Base-by-base conservation (phyloP, 345 rosid species). In the Acer campestre region DNA sequence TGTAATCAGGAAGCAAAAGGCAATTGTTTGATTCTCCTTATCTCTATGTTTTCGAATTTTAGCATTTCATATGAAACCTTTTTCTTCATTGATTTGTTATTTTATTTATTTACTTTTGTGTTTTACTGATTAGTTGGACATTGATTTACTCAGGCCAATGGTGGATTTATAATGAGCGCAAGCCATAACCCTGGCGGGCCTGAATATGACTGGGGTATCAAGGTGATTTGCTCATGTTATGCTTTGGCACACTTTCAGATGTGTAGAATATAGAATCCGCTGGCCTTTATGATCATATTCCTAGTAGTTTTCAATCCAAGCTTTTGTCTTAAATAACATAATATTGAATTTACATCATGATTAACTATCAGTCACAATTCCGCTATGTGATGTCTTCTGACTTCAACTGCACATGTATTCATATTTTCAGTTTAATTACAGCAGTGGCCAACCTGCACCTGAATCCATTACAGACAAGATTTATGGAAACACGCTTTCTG, bases 101-200 rank as follows among this genome's bases (percentile, higher is more conserved):
- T 59, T 9, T 58, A 70, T 13, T 16, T 48, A 46, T 62, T 10
- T 0, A 25, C 2, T 46, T 46, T 25, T 13, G 4, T 17, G 7
- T 48, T 77, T 35, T 31, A 22, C 51, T 74, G n/a, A 71, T 65
- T 70, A 56, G 29, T 38, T 46, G 13, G 58, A 22, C 40, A 29
- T 17, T 44, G 61, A 22, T 48, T 79, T 56, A 61, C 67, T 68
- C 89, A 91, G 97, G 97, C 98, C 35, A 94, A 87, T 81, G 99
- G 97, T 75, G 99, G 97, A 72, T 94, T 96, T 79, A 91, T 96
- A 78, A 91, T 96, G 99, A 94, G 98, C 72, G 98, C 98, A 78
- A 96, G 98, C 84, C 97, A 90, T 71, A 94, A 96, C 86, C 97
- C 97, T 75, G 97, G 97, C n/a, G 97, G 97, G 58, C 97, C 90